Evolutionary conservation across 208 protist genomes (phyloP), one percentile per base, ranked within the genome.

Genomic region (Trypanosoma cruzi): DNA sequence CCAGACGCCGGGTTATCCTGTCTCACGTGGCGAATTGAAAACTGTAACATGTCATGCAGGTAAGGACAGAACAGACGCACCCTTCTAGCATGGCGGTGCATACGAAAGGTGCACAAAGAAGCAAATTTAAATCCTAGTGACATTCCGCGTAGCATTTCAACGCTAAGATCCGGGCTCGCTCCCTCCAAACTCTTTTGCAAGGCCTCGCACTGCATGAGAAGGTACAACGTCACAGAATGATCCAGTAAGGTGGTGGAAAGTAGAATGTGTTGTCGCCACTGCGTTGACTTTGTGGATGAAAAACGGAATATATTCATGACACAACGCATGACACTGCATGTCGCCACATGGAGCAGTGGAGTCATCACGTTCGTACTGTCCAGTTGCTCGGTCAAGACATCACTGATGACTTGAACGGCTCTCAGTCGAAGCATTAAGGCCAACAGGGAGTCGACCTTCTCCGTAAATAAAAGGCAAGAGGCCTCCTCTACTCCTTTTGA

Each of bases 301-400:
- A 96, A 97, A 55, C 95, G 88, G 81, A 91, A 95, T 60, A 97
- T 88, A 69, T 97, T 97, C 86, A 95, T 95, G 68, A 97, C 87
- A 64, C 78, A 90, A 52, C 80, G 85, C 93, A 97, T 97, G 32
- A 75, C 89, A 75, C 88, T 89, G 75, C 82, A 93, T 44, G 86
- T 80, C 14, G 82, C 82, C 5, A 77, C 37, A 64, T 86, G 74
- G 24, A 91, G 52, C 28, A 71, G 20, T 20, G 77, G 72, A 0
- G 63, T 54, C 18, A 86, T 65, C 14, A 40, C 64, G 18, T 34
- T 16, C 16, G 34, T 52, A 0, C 48, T n/a, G 24, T 79, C 73
- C 36, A 95, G 71, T 31, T 88, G 83, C 20, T 71, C 57, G 1
- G 46, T 59, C 57, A 97, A 78, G 26, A 93, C 88, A 64, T 97